phyloP scores from a whole-genome alignment of 129 eudicot genomes.

The Heracleum sosnowskyi region DNA sequence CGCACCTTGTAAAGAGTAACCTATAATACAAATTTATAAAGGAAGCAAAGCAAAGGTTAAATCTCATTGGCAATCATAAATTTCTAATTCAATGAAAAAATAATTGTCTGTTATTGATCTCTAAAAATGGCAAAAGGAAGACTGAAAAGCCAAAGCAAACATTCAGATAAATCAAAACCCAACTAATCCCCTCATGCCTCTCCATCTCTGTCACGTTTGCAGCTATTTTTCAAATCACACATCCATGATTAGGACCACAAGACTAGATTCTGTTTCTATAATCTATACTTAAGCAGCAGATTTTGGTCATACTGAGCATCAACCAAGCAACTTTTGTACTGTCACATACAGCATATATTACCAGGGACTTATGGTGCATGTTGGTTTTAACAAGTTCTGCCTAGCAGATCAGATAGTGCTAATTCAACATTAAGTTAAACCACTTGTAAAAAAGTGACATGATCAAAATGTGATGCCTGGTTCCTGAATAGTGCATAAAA shows the following conservation, averaged over 20 bases:
- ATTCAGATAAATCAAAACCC: background rate
- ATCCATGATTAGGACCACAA: background rate
- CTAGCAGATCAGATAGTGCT: background rate
- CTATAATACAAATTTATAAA: conserved; percentile 25
- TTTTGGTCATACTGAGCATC: background rate
- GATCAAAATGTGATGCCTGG: background rate
- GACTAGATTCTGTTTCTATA: background rate
- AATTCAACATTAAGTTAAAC: background rate
- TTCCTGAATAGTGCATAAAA: background rate
- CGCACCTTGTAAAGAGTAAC: conserved; percentile 80
- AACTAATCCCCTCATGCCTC: background rate
- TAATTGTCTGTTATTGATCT: no score
- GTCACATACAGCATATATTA: background rate
- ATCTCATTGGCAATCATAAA: background rate
- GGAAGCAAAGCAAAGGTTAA: conserved; percentile 6
- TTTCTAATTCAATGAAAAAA: background rate
- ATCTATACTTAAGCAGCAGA: background rate
- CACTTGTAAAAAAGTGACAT: background rate
- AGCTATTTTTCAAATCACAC: background rate
- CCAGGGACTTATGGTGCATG: background rate
- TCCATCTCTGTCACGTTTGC: background rate
- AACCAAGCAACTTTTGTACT: background rate
- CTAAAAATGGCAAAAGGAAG: background rate
- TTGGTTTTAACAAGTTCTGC: background rate
- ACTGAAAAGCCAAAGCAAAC: background rate